Percentiles rank a stretch among this genome's conserved stretches.
These are phyloP conservation scores for Rubus parviflorus DNA, from an alignment of 306 rosid species.

Conservation along the genomic window DNA sequence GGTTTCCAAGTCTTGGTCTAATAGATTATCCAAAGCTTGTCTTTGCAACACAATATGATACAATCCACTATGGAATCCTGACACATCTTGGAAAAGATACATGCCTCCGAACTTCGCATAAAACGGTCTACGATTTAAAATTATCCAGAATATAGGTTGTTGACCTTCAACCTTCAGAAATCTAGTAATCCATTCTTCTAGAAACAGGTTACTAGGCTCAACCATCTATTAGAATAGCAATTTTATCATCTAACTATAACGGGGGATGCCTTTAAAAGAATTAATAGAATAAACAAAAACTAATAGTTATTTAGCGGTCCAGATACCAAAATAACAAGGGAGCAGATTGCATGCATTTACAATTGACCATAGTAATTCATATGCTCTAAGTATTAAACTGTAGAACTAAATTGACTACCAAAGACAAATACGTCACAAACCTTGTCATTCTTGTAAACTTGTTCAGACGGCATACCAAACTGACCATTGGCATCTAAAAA, in stretches of 20 bases:
- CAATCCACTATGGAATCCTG: too few species aligned
- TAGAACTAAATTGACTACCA: constrained; percentile 17
- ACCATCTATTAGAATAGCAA: neutral
- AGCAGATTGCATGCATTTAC: neutral
- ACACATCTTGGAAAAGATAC: too few species aligned
- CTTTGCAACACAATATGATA: too few species aligned
- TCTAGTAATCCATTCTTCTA: neutral
- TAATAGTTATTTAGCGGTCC: neutral
- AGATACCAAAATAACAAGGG: neutral
- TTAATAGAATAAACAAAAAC: neutral
- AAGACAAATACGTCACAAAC: constrained; percentile 33
- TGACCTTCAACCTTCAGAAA: neutral
- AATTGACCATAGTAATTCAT: neutral
- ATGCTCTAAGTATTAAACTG: neutral
- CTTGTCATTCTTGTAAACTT: constrained; percentile 62
- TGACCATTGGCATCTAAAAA: constrained; percentile 67
- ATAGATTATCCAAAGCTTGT: too few species aligned
- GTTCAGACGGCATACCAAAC: constrained; percentile 56
- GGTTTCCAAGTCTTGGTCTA: too few species aligned
- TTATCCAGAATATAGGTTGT: neutral
- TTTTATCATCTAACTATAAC: neutral
- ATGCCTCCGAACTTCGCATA: too few species aligned
- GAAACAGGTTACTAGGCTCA: neutral
- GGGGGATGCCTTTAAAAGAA: neutral
- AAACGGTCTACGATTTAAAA: neutral